Percentiles rank a stretch among this genome's conserved stretches.
Evolutionary conservation across 352 stramenopile species (phyloP).

Genomic region (Phytophthora brassicae): DNA sequence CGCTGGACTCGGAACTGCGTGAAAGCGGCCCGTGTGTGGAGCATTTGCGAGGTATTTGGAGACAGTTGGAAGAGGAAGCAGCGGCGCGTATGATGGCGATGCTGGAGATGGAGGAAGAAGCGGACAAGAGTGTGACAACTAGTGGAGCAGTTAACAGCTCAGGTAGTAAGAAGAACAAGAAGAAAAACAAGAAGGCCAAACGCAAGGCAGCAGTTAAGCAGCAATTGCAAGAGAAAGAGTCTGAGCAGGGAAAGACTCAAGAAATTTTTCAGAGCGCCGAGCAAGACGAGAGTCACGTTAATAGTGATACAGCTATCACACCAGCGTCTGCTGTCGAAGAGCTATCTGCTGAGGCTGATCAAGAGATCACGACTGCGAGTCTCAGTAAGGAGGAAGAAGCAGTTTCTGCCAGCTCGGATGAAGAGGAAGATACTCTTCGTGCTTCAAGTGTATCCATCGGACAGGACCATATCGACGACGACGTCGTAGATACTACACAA

Average conservation of each 20-base stretch:
- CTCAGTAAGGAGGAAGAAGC: conserved; percentile 18
- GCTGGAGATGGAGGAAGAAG: conserved; percentile 80
- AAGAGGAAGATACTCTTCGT: conserved; percentile 19
- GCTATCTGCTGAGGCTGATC: not conserved
- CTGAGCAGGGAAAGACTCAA: conserved; percentile 2
- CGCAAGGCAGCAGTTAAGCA: conserved; percentile 44
- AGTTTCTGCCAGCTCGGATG: conserved; percentile 20
- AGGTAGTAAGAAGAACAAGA: conserved; percentile 59
- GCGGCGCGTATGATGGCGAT: conserved; percentile 80
- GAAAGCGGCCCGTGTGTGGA: conserved; percentile 63
- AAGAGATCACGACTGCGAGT: not conserved
- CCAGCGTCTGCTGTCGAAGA: not conserved
- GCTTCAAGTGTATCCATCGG: conserved; percentile 13
- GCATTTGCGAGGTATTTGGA: conserved; percentile 65
- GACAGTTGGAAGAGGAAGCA: conserved; percentile 74
- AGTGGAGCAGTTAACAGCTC: conserved; percentile 1
- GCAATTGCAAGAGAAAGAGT: conserved; percentile 25
- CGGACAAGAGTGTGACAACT: conserved; percentile 8
- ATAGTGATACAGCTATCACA: not conserved
- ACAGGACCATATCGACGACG: conserved; percentile 22
- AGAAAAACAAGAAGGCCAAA: conserved; percentile 78
- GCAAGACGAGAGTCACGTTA: not conserved
- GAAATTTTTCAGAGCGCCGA: not conserved
- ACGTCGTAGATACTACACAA: conserved; percentile 1
- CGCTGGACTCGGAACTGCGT: conserved; percentile 58